Percentiles rank a stretch among this genome's conserved stretches.
Conservation (phyloP, 345 rosid genomes). For the Populus simonii region DNA sequence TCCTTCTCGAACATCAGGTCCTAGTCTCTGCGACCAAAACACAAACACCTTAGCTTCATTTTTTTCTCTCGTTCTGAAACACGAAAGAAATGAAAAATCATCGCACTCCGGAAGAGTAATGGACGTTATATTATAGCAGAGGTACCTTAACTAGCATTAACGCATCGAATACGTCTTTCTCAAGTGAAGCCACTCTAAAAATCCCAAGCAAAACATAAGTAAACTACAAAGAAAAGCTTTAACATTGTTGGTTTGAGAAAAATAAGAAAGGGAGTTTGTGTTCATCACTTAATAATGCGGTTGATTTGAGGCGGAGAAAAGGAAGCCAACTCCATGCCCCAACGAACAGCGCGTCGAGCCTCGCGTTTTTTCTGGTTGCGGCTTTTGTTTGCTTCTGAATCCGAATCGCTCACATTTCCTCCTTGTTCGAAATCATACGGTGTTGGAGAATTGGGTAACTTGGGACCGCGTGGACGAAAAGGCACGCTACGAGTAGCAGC, state of each 20-base stretch:
- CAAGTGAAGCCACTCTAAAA: slow-evolving; percentile 61
- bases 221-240: background rate
- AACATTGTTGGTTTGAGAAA: background rate
- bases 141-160: slow-evolving; percentile 76
- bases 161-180: slow-evolving; percentile 68
- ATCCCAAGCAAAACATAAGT: background rate
- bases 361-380: slow-evolving; percentile 87
- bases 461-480: slow-evolving; percentile 33
- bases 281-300: slow-evolving; percentile 55
- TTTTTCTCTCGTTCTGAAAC: background rate
- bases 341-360: slow-evolving; percentile 75
- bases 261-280: background rate
- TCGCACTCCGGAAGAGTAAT: background rate
- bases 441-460: slow-evolving; percentile 22
- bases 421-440: slow-evolving; percentile 22
- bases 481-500: slow-evolving; percentile 34
- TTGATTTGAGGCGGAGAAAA: slow-evolving; percentile 69
- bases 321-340: slow-evolving; percentile 81
- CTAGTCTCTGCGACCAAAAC: slow-evolving; percentile 59
- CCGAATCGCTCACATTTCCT: slow-evolving; percentile 35
- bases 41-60: slow-evolving; percentile 58
- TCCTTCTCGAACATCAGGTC: slow-evolving; percentile 77
- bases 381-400: slow-evolving; percentile 51
- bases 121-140: background rate
- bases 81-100: background rate